These are phyloP conservation scores for Chalara sp. DNA, from an alignment of 2,329 filamentous ascomycete genomes.

Conservation along the genomic window DNA sequence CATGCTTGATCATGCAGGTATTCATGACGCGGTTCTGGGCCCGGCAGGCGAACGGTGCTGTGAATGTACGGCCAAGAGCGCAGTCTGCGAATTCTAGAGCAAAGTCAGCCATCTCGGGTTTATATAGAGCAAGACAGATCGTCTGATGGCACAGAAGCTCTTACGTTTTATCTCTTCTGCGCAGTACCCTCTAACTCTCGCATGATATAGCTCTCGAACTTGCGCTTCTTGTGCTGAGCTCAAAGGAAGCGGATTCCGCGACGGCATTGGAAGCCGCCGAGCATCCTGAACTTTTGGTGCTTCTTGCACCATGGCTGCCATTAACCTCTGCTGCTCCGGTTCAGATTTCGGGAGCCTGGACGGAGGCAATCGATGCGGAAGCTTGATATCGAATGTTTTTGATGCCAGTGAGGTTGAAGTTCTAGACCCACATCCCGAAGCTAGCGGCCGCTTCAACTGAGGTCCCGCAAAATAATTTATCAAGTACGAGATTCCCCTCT, in stretches of 20 bases:
- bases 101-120: neutral
- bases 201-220: slow-evolving; percentile 74
- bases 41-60: slow-evolving; percentile 81
- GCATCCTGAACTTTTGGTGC: slow-evolving; percentile 17
- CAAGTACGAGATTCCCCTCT: no score
- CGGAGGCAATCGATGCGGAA: neutral
- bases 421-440: neutral
- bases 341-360: neutral
- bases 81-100: slow-evolving; percentile 80
- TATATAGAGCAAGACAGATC: slow-evolving; percentile 1
- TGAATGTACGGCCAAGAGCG: slow-evolving; percentile 78
- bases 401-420: neutral
- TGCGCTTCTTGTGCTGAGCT: slow-evolving; percentile 76
- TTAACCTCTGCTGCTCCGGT: slow-evolving; percentile 1
- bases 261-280: slow-evolving; percentile 37
- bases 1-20: slow-evolving; percentile 81
- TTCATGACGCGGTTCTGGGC: slow-evolving; percentile 82
- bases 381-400: neutral
- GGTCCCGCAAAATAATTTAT: no score
- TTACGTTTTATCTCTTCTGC: slow-evolving; percentile 71
- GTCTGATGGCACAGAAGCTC: slow-evolving; percentile 7
- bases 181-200: slow-evolving; percentile 70
- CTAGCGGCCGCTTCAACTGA: neutral
- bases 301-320: slow-evolving; percentile 25
- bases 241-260: slow-evolving; percentile 74